Percentiles rank a stretch among this genome's conserved stretches.
Conservation (phyloP, 129 eudicot genomes). For the Sambucus nigra region DNA sequence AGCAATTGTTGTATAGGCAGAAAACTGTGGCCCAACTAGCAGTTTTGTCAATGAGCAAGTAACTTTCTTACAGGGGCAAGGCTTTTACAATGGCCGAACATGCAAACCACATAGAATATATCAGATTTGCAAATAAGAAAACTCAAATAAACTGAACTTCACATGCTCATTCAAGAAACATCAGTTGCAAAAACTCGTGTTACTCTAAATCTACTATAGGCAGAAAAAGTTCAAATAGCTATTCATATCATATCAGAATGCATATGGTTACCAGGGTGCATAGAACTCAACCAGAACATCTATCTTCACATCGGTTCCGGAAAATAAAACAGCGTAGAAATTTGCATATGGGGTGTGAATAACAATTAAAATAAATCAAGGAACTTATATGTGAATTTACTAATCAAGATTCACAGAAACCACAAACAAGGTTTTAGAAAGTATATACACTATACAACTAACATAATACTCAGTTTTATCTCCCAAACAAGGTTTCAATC, state of each 20-base stretch:
- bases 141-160: background rate
- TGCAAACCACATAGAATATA: constrained; percentile 20
- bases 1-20: background rate
- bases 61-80: constrained; percentile 76
- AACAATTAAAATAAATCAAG: no score
- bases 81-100: constrained; percentile 99
- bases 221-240: constrained; percentile 1
- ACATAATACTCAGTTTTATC: no score
- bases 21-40: background rate
- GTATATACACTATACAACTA: no score
- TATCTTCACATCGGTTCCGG: constrained; percentile 87
- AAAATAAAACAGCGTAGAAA: constrained; percentile 10
- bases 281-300: constrained; percentile 95
- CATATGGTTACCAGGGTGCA: constrained; percentile 83
- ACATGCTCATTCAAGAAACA: background rate
- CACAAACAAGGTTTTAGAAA: no score
- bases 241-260: constrained; percentile 3
- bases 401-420: no score
- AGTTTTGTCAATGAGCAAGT: background rate
- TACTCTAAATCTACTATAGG: background rate
- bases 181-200: background rate
- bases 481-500: no score
- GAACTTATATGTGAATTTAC: no score
- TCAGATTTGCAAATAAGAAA: constrained; percentile 6
- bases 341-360: background rate